Conservation (phyloP, 2,329 filamentous ascomycete genomes). For the Didymella glomerata region DNA sequence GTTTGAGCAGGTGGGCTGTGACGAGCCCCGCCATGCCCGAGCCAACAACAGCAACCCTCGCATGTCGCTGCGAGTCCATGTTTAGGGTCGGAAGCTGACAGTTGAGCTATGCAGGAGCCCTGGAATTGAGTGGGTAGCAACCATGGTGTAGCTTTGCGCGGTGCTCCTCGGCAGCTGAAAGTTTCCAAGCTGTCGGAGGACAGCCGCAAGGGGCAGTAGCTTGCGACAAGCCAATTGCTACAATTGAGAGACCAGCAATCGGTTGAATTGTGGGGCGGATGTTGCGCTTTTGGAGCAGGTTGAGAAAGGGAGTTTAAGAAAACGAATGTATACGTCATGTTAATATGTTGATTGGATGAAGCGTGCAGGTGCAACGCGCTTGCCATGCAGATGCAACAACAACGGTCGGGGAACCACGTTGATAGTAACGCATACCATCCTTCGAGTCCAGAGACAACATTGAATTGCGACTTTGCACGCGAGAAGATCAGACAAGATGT, state of each 20-base stretch:
- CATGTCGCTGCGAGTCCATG: constrained; percentile 22
- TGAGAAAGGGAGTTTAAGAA: not conserved
- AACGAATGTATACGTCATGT: constrained; percentile 7
- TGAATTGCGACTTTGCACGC: not conserved
- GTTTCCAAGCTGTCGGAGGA: constrained; percentile 14
- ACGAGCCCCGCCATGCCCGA: constrained; percentile 61
- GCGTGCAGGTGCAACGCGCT: not conserved
- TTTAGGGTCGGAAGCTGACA: not conserved
- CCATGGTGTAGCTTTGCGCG: constrained; percentile 6
- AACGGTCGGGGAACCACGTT: not conserved
- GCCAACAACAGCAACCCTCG: constrained; percentile 56
- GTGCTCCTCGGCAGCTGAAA: constrained; percentile 9
- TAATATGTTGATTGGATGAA: constrained; percentile 7
- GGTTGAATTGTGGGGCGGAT: not conserved
- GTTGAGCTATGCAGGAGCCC: constrained; percentile 10
- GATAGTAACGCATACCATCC: not conserved
- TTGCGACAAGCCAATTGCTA: constrained; percentile 11
- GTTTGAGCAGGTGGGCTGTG: constrained; percentile 56
- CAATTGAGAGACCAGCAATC: not conserved
- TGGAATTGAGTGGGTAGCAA: not conserved
- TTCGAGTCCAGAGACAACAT: not conserved
- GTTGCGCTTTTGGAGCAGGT: not conserved
- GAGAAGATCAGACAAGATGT: constrained; percentile 9
- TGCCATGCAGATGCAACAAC: constrained; percentile 6
- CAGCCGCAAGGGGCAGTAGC: constrained; percentile 15